A percentile compares a stretch with the other conserved stretches of the same genome.
Evolutionary conservation across 129 eudicot species (phyloP).

Genomic region (Flaveria sonorensis): DNA sequence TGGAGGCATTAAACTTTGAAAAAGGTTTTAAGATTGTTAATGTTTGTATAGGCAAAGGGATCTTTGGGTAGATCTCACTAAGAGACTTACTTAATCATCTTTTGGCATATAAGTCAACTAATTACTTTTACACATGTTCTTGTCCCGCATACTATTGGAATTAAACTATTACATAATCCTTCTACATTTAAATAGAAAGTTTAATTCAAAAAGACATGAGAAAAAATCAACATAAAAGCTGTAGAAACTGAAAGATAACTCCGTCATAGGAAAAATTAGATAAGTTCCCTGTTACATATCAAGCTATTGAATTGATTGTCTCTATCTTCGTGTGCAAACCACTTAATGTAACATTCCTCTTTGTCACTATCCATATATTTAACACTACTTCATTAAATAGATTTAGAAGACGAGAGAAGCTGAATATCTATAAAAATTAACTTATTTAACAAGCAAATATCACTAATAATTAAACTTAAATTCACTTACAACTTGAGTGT

Average conservation of each 20-base stretch:
- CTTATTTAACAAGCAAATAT: no score
- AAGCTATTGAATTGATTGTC: neutral
- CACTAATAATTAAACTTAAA: no score
- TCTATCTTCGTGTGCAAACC: neutral
- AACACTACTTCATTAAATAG: no score
- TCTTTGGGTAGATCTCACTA: constrained; percentile 1
- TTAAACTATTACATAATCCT: neutral
- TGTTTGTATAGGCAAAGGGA: constrained; percentile 1
- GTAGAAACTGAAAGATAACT: neutral
- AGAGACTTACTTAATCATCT: neutral
- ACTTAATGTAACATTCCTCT: neutral
- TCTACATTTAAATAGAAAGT: neutral
- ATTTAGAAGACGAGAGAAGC: no score
- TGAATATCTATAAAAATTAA: no score
- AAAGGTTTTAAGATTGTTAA: neutral
- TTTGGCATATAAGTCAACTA: neutral
- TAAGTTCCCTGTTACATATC: neutral
- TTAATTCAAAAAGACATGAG: neutral
- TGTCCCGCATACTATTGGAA: neutral
- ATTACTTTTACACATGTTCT: constrained; percentile 2
- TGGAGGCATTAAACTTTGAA: neutral
- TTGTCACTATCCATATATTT: neutral
- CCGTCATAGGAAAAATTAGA: neutral
- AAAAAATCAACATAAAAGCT: neutral
- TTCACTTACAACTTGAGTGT: no score